These are phyloP conservation scores for Xylaria arbuscula DNA, from an alignment of 2,329 filamentous ascomycete species.

Conservation along the genomic window DNA sequence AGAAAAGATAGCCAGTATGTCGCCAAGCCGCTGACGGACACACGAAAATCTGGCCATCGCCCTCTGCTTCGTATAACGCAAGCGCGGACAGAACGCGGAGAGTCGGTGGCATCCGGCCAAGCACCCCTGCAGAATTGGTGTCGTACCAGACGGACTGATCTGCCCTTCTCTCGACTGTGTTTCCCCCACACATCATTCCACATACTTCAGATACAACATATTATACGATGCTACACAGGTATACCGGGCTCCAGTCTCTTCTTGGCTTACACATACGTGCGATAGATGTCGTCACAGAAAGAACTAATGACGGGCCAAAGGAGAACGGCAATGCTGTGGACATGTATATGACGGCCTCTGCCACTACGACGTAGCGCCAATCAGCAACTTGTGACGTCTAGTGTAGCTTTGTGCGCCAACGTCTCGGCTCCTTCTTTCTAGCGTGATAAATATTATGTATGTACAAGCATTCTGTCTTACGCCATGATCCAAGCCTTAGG, in stretches of 20 bases:
- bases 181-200: conserved; percentile 19
- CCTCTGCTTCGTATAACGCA: conserved; percentile 28
- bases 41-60: conserved; percentile 23
- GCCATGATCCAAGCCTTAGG: conserved; percentile 33
- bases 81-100: conserved; percentile 27
- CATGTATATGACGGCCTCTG: not conserved
- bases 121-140: conserved; percentile 23
- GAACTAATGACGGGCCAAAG: not conserved
- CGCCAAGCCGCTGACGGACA: conserved; percentile 32
- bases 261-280: not conserved
- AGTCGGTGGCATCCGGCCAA: conserved; percentile 28
- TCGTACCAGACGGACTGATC: conserved; percentile 23
- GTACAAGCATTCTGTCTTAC: conserved; percentile 28
- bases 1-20: conserved; percentile 16
- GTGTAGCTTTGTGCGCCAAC: conserved; percentile 18
- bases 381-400: conserved; percentile 15
- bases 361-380: conserved; percentile 3
- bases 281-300: conserved; percentile 26
- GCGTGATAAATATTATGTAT: no score
- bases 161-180: conserved; percentile 23
- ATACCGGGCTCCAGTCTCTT: not conserved
- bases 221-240: not conserved
- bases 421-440: conserved; percentile 27
- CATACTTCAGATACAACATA: not conserved
- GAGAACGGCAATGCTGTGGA: conserved; percentile 6